Evolutionary conservation across 805 yeast species (phyloP), one percentile per base, ranked within the genome.

Genomic region (Starmerella ratchasimensis): DNA sequence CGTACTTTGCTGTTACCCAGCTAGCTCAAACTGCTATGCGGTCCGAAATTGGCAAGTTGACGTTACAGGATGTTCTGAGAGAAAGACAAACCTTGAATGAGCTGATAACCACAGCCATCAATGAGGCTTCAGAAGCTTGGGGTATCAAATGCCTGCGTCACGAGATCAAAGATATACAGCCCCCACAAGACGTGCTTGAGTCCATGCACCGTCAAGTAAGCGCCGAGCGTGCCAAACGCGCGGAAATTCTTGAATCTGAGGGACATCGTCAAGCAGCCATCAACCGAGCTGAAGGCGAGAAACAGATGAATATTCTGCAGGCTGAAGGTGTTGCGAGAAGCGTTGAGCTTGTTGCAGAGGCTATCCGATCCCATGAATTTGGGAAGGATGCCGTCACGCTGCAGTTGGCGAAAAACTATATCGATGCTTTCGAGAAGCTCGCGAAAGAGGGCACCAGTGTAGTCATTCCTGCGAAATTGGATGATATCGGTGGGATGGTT

Each of bases 141-240:
- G 94, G 94, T 38, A 76, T 81, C 40, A 68, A 71, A 52, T 82
- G 93, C 54, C 63, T 81, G 44, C 70, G 94, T 53, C 80, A 82
- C 58, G 94, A 81, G 57, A 80, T 81, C 59, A 71, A 84, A 53
- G 94, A 81, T 54, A 81, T 81, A 42, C 84, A 81, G 55, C 94
- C 93, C 1, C 94, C 94, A 3, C 68, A 68, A 26, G 79, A 80
- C 48, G 93, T 81, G 9, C 69, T 81, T 50, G 86, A 78, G 51
- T 90, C 93, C 20, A 82, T 81, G 94, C 93, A 81, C 59, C 71
- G 88, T 55, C 93, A 80, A 58, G 94, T 82, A 18, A 70, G 78
- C 42, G 90, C 93, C 31, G 93, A 82, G 58, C 65, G 94, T 49
- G 74, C 84, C 36, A 82, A 82, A 56, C 66, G 93, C 43, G 93